These are phyloP conservation scores for Saccharomyces hybrid DNA, from an alignment of 1,139 yeast species.

Conservation along the genomic window DNA sequence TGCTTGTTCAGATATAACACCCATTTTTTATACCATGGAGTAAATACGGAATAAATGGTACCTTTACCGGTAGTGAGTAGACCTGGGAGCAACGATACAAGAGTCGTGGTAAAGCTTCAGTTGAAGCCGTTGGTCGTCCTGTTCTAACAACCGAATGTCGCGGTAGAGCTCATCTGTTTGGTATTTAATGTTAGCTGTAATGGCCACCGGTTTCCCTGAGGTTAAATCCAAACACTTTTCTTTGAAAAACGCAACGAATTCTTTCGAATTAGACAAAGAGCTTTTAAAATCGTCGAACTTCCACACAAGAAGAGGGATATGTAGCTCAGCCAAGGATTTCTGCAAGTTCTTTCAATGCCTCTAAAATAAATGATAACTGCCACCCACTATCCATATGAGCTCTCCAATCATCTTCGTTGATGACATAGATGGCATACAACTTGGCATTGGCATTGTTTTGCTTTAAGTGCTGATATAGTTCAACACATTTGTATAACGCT, in stretches of 20 bases:
- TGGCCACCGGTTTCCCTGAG: neutral
- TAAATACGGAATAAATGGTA: conserved; percentile 43
- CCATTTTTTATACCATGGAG: conserved; percentile 51
- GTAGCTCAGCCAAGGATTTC: conserved; percentile 7
- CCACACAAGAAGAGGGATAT: neutral
- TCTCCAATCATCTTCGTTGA: conserved; percentile 36
- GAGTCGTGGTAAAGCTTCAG: neutral
- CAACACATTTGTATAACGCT: conserved; percentile 35
- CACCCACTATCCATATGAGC: conserved; percentile 40
- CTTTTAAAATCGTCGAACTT: neutral
- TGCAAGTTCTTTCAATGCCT: conserved; percentile 33
- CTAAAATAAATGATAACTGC: conserved; percentile 37
- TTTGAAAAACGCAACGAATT: neutral
- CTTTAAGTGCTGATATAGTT: conserved; percentile 24
- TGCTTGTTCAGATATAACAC: conserved; percentile 25
- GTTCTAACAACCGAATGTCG: neutral
- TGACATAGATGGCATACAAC: conserved; percentile 37
- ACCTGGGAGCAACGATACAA: neutral
- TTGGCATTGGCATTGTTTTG: conserved; percentile 22
- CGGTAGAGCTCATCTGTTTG: neutral
- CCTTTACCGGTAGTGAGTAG: conserved; percentile 38
- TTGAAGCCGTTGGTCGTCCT: neutral
- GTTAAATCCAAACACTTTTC: neutral
- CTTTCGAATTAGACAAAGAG: neutral
- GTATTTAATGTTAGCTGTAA: neutral